A percentile compares a stretch with the other conserved stretches of the same genome.
Conservation (phyloP, 306 rosid genomes). For the Heteromeles arbutifolia region DNA sequence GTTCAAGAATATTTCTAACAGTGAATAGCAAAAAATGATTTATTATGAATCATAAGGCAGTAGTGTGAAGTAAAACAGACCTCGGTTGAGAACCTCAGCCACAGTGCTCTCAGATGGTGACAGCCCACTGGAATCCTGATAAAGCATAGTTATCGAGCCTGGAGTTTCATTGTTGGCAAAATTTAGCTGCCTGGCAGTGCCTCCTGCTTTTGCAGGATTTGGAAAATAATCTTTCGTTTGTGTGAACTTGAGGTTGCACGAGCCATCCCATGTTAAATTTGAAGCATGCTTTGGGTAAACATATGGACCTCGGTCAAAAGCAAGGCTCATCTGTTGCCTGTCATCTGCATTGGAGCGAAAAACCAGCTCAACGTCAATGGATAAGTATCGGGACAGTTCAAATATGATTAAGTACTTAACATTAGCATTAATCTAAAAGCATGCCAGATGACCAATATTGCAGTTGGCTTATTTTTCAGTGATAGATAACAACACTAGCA, state of each 20-base stretch:
- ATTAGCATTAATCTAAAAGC: background rate
- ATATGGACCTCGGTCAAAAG: constrained; percentile 26
- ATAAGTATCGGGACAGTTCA: background rate
- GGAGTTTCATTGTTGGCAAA: constrained; percentile 27
- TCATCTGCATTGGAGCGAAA: constrained; percentile 30
- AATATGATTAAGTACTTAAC: background rate
- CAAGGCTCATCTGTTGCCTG: constrained; percentile 42
- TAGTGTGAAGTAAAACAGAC: constrained; percentile 27
- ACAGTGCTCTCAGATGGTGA: constrained; percentile 33
- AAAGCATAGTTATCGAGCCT: constrained; percentile 17
- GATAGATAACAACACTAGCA: too few relatives aligned
- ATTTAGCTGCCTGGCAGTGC: constrained; percentile 11
- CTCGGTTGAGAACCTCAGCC: constrained; percentile 38
- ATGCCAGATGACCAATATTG: background rate
- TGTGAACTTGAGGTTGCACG: constrained; percentile 27
- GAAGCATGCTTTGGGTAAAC: constrained; percentile 32
- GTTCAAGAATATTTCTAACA: background rate
- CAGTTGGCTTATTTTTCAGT: background rate
- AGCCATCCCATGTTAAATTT: constrained; percentile 45
- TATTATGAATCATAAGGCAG: background rate
- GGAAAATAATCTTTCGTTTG: constrained; percentile 51
- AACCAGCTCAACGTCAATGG: background rate
- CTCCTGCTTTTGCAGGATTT: constrained; percentile 40
- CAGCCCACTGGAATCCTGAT: constrained; percentile 36
- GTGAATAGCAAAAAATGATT: background rate